Evolutionary conservation across 306 rosid species (phyloP).

Genomic region (Quercus dentata): DNA sequence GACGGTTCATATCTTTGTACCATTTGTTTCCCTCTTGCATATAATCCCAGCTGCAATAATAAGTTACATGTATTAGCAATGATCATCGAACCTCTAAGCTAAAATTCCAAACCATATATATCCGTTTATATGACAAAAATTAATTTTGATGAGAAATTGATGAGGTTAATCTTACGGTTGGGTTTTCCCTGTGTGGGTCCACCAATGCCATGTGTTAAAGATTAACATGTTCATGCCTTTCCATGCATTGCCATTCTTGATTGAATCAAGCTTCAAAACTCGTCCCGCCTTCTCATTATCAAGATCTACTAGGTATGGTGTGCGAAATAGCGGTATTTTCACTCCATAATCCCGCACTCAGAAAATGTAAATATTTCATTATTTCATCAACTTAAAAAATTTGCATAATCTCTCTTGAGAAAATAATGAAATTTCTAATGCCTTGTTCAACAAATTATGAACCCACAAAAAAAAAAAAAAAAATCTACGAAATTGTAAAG

Average conservation of each 20-base stretch:
- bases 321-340: constrained; percentile 49
- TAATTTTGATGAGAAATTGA: not conserved
- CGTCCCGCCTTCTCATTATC: constrained; percentile 56
- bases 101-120: too few relatives aligned
- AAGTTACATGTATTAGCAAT: not conserved
- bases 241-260: constrained; percentile 69
- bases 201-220: constrained; percentile 99
- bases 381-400: not conserved
- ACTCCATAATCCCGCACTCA: constrained; percentile 59
- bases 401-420: not conserved
- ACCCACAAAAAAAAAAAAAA: too few relatives aligned
- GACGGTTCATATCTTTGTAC: constrained; percentile 80
- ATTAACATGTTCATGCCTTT: constrained; percentile 71
- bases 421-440: too few relatives aligned
- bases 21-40: constrained; percentile 47
- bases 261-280: constrained; percentile 79
- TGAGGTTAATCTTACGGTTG: constrained; percentile 62
- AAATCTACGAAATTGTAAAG: too few relatives aligned
- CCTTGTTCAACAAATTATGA: too few relatives aligned
- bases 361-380: not conserved
- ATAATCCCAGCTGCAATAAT: constrained; percentile 67
- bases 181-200: constrained; percentile 80
- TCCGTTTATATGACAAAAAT: not conserved
- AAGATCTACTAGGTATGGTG: constrained; percentile 77
- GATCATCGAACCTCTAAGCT: too few relatives aligned